These are phyloP conservation scores for Adansonia madagascariensis DNA, from an alignment of 441 rosid species.

Conservation along the genomic window DNA sequence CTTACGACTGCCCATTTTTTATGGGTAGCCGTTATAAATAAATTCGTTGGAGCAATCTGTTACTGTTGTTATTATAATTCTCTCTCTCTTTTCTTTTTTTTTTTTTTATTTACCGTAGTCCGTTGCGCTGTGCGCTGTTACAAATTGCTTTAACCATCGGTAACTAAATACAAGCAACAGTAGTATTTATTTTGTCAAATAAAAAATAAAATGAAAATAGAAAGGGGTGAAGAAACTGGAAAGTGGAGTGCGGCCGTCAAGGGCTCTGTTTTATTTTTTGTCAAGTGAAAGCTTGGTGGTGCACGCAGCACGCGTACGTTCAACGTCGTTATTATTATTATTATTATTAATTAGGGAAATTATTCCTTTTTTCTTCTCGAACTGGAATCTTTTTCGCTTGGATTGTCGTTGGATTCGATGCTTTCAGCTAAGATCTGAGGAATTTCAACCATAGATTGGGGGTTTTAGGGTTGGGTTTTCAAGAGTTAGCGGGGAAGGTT, in stretches of 20 bases:
- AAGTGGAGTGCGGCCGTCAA: conserved; percentile 2
- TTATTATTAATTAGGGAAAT: background rate
- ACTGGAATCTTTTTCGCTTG: background rate
- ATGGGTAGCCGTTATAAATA: too few species aligned
- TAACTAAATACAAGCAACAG: background rate
- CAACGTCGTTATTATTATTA: conserved; percentile 5
- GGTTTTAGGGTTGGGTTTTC: conserved; percentile 18
- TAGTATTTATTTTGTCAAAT: background rate
- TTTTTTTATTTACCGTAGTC: background rate
- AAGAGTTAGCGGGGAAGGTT: background rate
- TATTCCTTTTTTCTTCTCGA: background rate
- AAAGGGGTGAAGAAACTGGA: background rate
- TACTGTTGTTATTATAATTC: too few species aligned
- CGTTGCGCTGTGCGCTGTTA: background rate
- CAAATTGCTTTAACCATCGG: background rate
- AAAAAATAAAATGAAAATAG: background rate
- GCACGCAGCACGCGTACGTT: background rate
- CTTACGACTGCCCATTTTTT: too few species aligned
- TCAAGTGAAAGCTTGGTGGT: conserved; percentile 4
- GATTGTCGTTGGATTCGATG: conserved; percentile 6
- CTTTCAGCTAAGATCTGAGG: conserved; percentile 10
- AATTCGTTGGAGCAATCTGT: too few species aligned
- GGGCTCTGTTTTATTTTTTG: conserved; percentile 3
- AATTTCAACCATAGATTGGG: background rate
- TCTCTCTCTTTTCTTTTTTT: background rate